Evolutionary conservation across 768 basidiomycete species (phyloP), one percentile per base, ranked within the genome.

Genomic region (Hydnomerulius pinastri): DNA sequence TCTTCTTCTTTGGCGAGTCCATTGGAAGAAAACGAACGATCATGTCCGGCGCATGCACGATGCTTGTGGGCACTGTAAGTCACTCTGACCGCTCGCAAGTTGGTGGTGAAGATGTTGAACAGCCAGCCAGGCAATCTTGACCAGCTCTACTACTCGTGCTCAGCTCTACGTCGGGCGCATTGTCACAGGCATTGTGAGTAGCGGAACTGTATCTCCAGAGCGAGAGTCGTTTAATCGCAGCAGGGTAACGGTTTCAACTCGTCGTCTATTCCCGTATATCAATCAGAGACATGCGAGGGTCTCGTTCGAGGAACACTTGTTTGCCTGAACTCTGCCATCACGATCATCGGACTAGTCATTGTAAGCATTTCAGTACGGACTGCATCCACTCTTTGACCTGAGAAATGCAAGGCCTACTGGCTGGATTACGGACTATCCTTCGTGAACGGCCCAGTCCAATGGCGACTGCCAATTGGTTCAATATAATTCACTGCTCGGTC

Each of bases 201-300:
- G 11, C n/a, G 17, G n/a, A 3, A 9, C 12, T 17, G n/a, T 6
- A 41, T 23, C 18, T 9, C 24, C 3, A 20, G 6, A 37, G 13
- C 7, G 2, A 13, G 21, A 6, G 9, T 37, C 13, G 21, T 13
- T 4, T 2, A 23, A 33, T 4, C 13, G 8, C 24, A 13, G 11
- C 50, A 71, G 71, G 72, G 72, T 17, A 74, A 74, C 48, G 73
- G 71, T 10, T 73, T 73, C 48, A 74, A 73, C 55, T 71, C 71
- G 10, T 74, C 72, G 1, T 71, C 71, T 3, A 71, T 74, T 18
- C 72, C 72, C 5, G 70, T 73, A 2, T 73, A 72, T 47, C 73
- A 73, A 49, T 71, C 70, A 20, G 73, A 74, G 54, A 73, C 72
- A 6, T 72, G 70, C 36, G 64, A 61, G 12, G 73, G 72, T 15